Base-by-base conservation (phyloP, 352 stramenopile species). In the Globisporangium middletonii region DNA sequence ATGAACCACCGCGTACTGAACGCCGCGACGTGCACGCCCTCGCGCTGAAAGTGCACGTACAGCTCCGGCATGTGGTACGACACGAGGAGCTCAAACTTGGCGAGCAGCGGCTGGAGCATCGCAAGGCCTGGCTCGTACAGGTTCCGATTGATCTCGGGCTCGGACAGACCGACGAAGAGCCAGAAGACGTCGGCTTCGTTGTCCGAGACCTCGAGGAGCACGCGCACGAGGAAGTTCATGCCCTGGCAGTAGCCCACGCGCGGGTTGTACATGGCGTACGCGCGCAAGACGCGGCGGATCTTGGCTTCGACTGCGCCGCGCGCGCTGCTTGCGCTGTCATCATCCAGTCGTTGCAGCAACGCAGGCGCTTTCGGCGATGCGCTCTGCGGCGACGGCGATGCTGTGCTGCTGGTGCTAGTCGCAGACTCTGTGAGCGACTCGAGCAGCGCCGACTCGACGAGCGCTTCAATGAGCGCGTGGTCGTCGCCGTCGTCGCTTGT, bases 191-290 rank as follows among this genome's bases (percentile, higher is more conserved):
- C 77, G 23, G 79, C 79, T 63, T 94, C 80, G 44, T 85, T 72
- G 4, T 79, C 65, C 0, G 77, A 68, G 12, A 89, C 73, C 43
- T 92, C 78, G 28, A 88, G 72, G 13, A 95, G 60, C 42, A 91
- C 73, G 0, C 79, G 70, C 6, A 91, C 79, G 45, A 95, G 65
- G 45, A 94, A 92, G 37, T 87, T 89, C 80, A 95, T 92, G n/a
- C 86, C 86, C 68, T 95, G 86, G 57, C 82, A 94, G 62, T 95
- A 95, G 16, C 83, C 83, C 0, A 93, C 79, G 3, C 75, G 69
- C 2, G 83, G 83, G 41, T 94, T 93, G 67, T 91, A 88, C 63
- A 89, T 71, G 16, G 87, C 78, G 50, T 92, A 93, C 4, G 83
- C 83, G 19, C 82, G 76, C 43, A 95, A 63, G 1, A 95, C 78